These are phyloP conservation scores for Rheum nobile DNA, from an alignment of 148 eudicot genomes.

Conservation along the genomic window DNA sequence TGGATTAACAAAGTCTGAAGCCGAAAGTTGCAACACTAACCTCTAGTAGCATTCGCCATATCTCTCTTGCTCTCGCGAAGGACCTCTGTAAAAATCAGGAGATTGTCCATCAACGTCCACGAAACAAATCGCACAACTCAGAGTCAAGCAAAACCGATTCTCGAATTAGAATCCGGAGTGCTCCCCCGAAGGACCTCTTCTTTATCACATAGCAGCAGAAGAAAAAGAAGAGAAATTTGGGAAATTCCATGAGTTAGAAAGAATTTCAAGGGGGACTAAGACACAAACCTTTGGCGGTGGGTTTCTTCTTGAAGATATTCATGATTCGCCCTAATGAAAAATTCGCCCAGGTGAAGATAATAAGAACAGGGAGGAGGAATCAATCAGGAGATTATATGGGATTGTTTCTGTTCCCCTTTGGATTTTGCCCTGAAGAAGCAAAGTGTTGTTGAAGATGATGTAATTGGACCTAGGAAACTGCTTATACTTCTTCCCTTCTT, in stretches of 20 bases:
- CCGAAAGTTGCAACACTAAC: constrained; percentile 21
- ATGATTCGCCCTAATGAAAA: constrained; percentile 12
- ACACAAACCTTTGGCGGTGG: constrained; percentile 75
- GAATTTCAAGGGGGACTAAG: constrained; percentile 10
- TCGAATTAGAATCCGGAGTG: neutral
- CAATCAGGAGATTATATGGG: neutral
- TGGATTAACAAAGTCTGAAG: neutral
- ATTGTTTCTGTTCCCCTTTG: neutral
- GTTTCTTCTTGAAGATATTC: constrained; percentile 70
- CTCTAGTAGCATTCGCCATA: constrained; percentile 92
- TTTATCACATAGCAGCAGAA: neutral
- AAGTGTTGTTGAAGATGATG: neutral
- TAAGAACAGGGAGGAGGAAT: neutral
- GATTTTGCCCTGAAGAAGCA: neutral
- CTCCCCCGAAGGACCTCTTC: too few species aligned
- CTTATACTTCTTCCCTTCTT: neutral
- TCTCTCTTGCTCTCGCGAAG: constrained; percentile 87
- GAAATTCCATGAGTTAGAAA: neutral
- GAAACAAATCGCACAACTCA: neutral
- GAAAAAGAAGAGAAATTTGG: neutral
- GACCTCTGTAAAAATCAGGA: constrained; percentile 40
- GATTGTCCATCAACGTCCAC: neutral
- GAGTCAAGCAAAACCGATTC: neutral
- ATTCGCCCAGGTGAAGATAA: neutral
- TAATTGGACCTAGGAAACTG: neutral